Conservation (phyloP, 2,329 filamentous ascomycete species). For the Truncatella angustata region DNA sequence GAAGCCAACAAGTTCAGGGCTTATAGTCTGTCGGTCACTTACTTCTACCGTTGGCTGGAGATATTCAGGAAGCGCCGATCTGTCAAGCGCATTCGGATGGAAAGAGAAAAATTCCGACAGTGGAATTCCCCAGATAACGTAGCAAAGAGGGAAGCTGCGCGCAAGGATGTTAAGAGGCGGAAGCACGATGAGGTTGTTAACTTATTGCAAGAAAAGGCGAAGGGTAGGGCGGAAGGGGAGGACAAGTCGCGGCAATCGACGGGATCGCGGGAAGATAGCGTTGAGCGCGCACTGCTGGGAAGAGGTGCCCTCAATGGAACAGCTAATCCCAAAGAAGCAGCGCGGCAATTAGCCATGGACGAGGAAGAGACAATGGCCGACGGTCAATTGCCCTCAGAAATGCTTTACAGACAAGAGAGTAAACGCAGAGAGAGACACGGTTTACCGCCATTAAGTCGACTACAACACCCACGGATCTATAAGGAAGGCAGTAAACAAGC, state of each 20-base stretch:
- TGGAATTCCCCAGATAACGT: slow-evolving; percentile 35
- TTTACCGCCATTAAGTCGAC: slow-evolving; percentile 22
- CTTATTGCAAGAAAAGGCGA: slow-evolving; percentile 20
- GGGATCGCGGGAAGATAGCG: slow-evolving; percentile 14
- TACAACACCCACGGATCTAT: slow-evolving; percentile 20
- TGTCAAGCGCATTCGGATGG: slow-evolving; percentile 48
- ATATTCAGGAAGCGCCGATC: slow-evolving; percentile 47
- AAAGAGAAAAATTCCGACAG: slow-evolving; percentile 47
- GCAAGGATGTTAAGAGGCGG: slow-evolving; percentile 18
- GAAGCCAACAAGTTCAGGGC: slow-evolving; percentile 47
- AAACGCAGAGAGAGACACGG: slow-evolving; percentile 25
- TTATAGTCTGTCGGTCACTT: slow-evolving; percentile 51
- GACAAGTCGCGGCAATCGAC: slow-evolving; percentile 19
- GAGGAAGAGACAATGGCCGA: slow-evolving; percentile 13
- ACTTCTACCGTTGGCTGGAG: slow-evolving; percentile 56
- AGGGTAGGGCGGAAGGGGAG: slow-evolving; percentile 16
- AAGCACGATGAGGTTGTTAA: slow-evolving; percentile 21
- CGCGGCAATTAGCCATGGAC: slow-evolving; percentile 20
- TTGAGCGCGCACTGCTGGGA: slow-evolving; percentile 28
- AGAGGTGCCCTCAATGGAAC: slow-evolving; percentile 26
- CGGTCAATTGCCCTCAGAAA: slow-evolving; percentile 16
- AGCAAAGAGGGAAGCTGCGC: slow-evolving; percentile 23
- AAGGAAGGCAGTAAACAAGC: slow-evolving; percentile 30
- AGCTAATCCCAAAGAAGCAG: slow-evolving; percentile 23
- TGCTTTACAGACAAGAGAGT: slow-evolving; percentile 26